A percentile compares a stretch with the other conserved stretches of the same genome.
phyloP scores from a whole-genome alignment of 1,284 basidiomycete genomes.

The Agaricales sp. region DNA sequence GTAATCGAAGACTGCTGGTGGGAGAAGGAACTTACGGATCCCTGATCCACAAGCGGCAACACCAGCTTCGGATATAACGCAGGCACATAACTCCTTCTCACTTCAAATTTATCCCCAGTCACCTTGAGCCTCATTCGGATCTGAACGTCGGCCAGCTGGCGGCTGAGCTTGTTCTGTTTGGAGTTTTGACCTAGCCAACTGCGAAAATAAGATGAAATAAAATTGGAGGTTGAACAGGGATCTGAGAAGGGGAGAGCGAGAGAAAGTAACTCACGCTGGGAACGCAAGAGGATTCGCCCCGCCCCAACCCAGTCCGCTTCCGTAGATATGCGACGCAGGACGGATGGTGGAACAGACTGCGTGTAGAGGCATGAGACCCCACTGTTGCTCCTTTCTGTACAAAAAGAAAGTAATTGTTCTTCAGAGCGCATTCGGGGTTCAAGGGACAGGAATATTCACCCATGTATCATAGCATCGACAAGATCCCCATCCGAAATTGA shows the following conservation, averaged over 20 bases:
- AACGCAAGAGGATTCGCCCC: conserved; percentile 63
- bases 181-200: conserved; percentile 98
- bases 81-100: conserved; percentile 87
- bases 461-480: conserved; percentile 91
- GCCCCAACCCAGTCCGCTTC: conserved; percentile 35
- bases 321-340: conserved; percentile 78
- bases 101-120: conserved; percentile 82
- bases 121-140: conserved; percentile 91
- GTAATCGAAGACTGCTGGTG: conserved; percentile 5
- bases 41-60: conserved; percentile 57
- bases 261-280: conserved; percentile 55
- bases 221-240: conserved; percentile 1
- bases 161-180: conserved; percentile 74
- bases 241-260: neutral
- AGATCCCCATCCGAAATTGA: conserved; percentile 94
- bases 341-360: conserved; percentile 84
- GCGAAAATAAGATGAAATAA: conserved; percentile 5
- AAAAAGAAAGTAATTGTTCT: conserved; percentile 6
- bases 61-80: conserved; percentile 75
- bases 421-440: neutral
- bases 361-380: conserved; percentile 91
- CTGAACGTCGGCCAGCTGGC: conserved; percentile 86
- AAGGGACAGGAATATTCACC: conserved; percentile 35
- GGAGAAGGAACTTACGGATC: conserved; percentile 37
- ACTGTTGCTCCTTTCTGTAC: conserved; percentile 84